Percentiles rank a stretch among this genome's conserved stretches.
Conservation (phyloP, 805 yeast species). For the Wickerhamomyces xylosicus region DNA sequence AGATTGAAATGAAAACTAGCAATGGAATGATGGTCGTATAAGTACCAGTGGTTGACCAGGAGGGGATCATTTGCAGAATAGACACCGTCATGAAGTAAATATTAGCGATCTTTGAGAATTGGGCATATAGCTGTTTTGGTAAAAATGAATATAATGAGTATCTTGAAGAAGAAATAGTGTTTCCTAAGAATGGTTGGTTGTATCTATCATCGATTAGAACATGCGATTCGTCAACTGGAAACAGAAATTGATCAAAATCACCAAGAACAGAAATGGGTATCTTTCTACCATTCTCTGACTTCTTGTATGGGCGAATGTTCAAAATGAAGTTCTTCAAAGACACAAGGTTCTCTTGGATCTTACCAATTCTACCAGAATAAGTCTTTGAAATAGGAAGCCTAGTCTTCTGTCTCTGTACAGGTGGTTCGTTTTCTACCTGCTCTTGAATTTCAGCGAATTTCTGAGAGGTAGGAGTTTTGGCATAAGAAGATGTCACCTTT, state of each 20-base stretch:
- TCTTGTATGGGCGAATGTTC: constrained; percentile 36
- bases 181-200: constrained; percentile 47
- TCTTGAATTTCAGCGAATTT: not conserved
- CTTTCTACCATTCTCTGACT: constrained; percentile 59
- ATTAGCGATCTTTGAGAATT: constrained; percentile 88
- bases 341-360: constrained; percentile 8
- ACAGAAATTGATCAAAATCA: constrained; percentile 21
- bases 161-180: constrained; percentile 76
- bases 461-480: not conserved
- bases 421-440: constrained; percentile 3
- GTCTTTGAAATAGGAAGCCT: constrained; percentile 7
- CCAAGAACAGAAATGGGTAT: constrained; percentile 54
- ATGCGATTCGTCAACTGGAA: constrained; percentile 20
- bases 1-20: constrained; percentile 73
- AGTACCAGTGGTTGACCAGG: constrained; percentile 96
- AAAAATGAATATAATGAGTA: constrained; percentile 73
- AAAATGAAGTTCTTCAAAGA: constrained; percentile 27
- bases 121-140: constrained; percentile 84
- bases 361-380: constrained; percentile 18
- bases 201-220: constrained; percentile 62
- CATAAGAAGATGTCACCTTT: not conserved
- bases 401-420: constrained; percentile 17
- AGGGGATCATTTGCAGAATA: constrained; percentile 89
- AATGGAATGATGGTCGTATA: constrained; percentile 90
- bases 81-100: constrained; percentile 85